phyloP scores from a whole-genome alignment of 306 rosid genomes.

The Malus orientalis region DNA sequence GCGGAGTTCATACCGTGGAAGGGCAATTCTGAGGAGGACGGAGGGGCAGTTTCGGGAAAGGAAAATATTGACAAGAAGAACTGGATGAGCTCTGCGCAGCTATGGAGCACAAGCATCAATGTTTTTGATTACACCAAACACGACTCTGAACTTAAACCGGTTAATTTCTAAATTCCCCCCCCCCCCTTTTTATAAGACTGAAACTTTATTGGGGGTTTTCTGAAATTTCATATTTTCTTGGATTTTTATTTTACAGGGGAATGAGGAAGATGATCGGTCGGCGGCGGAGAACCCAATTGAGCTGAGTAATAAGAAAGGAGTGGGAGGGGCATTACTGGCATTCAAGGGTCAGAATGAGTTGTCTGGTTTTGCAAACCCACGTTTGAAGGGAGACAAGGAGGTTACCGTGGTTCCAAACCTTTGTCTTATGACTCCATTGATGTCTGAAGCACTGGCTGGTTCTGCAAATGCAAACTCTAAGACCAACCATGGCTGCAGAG shows the following conservation, averaged over 20 bases:
- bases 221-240: neutral
- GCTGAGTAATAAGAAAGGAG: slow-evolving; percentile 18
- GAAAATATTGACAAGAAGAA: slow-evolving; percentile 39
- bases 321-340: slow-evolving; percentile 37
- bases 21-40: slow-evolving; percentile 20
- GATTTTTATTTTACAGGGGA: slow-evolving; percentile 25
- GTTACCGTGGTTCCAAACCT: slow-evolving; percentile 43
- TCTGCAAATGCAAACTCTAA: slow-evolving; percentile 20
- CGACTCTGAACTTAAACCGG: slow-evolving; percentile 18
- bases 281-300: slow-evolving; percentile 33
- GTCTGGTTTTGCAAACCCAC: slow-evolving; percentile 3
- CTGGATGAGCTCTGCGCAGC: slow-evolving; percentile 58
- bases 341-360: slow-evolving; percentile 23
- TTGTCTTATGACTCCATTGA: slow-evolving; percentile 41
- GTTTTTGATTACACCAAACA: slow-evolving; percentile 9
- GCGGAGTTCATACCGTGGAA: slow-evolving; percentile 34
- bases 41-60: slow-evolving; percentile 5
- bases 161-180: neutral
- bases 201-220: neutral
- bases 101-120: slow-evolving; percentile 45
- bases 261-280: slow-evolving; percentile 41
- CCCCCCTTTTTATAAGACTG: neutral
- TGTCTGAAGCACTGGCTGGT: slow-evolving; percentile 34
- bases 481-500: slow-evolving; percentile 24
- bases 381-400: slow-evolving; percentile 33